Percentiles rank a stretch among this genome's conserved stretches.
Conservation (phyloP, 1,139 yeast genomes). For the Sugiyamaella grinbergsii region DNA sequence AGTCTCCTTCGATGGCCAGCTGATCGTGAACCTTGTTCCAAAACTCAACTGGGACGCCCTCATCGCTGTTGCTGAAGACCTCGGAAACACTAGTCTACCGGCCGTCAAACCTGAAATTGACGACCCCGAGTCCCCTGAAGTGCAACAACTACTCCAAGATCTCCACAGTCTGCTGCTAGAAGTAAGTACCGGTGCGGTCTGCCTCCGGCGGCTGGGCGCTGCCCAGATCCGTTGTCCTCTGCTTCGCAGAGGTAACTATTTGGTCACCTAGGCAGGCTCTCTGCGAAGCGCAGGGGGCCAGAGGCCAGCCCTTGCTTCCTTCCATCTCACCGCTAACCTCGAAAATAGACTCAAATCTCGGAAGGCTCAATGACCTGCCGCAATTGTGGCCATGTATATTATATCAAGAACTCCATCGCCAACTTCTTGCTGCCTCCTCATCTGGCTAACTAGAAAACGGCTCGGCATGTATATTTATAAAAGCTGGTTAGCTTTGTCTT, state of each 20-base stretch:
- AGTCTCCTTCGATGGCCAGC: conserved; percentile 81
- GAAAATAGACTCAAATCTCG: conserved; percentile 62
- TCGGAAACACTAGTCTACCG: conserved; percentile 72
- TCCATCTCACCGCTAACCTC: neutral
- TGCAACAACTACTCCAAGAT: conserved; percentile 64
- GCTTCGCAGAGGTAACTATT: neutral
- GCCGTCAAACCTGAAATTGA: conserved; percentile 62
- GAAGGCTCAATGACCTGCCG: conserved; percentile 90
- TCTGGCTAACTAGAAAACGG: conserved; percentile 50
- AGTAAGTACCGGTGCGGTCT: conserved; percentile 26
- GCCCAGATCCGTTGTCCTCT: neutral
- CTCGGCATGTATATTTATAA: conserved; percentile 1
- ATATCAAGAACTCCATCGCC: conserved; percentile 91
- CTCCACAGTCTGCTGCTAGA: conserved; percentile 78
- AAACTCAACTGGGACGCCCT: conserved; percentile 90
- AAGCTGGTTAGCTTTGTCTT: neutral
- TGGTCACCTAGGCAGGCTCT: no score
- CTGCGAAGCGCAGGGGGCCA: no score
- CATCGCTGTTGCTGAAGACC: conserved; percentile 69
- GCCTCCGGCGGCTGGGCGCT: neutral
- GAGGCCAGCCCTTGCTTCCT: no score
- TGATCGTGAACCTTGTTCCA: conserved; percentile 72
- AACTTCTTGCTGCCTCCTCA: conserved; percentile 95
- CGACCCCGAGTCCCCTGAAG: conserved; percentile 53
- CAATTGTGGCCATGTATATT: conserved; percentile 83